Evolutionary conservation across 352 stramenopile genomes (phyloP).

Genomic region (Phytophthora ramorum): DNA sequence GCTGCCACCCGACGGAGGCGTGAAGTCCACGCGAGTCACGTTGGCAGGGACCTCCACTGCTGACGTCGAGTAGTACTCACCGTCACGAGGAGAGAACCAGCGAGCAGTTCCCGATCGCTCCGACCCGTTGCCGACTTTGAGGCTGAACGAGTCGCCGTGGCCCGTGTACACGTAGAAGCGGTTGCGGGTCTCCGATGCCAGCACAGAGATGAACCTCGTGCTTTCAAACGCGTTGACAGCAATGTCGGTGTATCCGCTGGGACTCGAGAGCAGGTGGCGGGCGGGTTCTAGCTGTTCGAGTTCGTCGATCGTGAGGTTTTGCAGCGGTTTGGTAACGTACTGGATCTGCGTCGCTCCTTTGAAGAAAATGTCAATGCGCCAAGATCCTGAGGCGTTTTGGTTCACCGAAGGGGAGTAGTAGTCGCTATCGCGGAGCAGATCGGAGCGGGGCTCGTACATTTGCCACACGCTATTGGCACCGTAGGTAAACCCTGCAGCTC

Average conservation of each 20-base stretch:
- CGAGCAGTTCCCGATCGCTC: conserved; percentile 13
- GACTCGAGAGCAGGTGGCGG: too few relatives aligned
- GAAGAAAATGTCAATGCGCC: conserved; percentile 31
- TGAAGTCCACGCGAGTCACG: too few relatives aligned
- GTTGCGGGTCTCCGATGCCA: too few relatives aligned
- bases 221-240: too few relatives aligned
- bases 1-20: conserved; percentile 15
- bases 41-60: conserved; percentile 16
- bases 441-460: too few relatives aligned
- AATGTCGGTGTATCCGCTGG: too few relatives aligned
- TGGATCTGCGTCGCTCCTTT: conserved; percentile 29
- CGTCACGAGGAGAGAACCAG: conserved; percentile 38
- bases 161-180: conserved; percentile 30
- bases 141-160: conserved; percentile 29
- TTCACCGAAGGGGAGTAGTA: conserved; percentile 24
- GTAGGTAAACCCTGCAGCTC: too few relatives aligned
- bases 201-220: too few relatives aligned
- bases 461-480: too few relatives aligned
- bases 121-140: conserved; percentile 14
- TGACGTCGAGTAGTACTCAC: conserved; percentile 15
- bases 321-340: conserved; percentile 33
- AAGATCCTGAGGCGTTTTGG: conserved; percentile 27
- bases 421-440: conserved; percentile 26
- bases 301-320: too few relatives aligned
- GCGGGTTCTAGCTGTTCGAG: too few relatives aligned